Percentiles rank a stretch among this genome's conserved stretches.
phyloP scores from a whole-genome alignment of 345 rosid genomes.

The Citrus medica region DNA sequence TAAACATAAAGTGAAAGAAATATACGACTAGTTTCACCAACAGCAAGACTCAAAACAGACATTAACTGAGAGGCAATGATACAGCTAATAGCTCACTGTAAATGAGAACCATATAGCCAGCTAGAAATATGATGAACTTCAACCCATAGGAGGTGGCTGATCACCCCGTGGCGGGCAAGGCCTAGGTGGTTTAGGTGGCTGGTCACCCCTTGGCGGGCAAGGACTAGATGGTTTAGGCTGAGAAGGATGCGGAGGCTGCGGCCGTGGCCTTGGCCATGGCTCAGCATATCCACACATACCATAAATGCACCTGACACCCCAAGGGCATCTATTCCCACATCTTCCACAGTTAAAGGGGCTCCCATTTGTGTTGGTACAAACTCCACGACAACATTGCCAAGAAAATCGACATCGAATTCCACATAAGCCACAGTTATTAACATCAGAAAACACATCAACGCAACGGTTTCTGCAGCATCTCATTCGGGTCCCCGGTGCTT shows the following conservation, averaged over 20 bases:
- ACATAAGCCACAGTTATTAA: constrained; percentile 46
- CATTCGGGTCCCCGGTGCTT: constrained; percentile 24
- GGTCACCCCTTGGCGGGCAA: neutral
- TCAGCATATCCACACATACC: constrained; percentile 63
- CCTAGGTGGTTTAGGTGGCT: neutral
- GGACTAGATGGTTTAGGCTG: neutral
- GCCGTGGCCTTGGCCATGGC: constrained; percentile 17
- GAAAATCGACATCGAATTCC: constrained; percentile 37
- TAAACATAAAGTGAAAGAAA: neutral
- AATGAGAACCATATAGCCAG: neutral
- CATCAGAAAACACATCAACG: constrained; percentile 40
- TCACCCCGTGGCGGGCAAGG: neutral
- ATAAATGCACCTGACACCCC: constrained; percentile 25
- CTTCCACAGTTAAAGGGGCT: constrained; percentile 39
- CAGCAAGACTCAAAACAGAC: neutral
- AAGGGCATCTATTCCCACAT: constrained; percentile 44
- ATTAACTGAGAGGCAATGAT: neutral
- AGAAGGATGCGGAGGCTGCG: constrained; percentile 9
- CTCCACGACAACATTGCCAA: constrained; percentile 49
- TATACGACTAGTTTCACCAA: no score
- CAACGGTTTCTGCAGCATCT: constrained; percentile 48
- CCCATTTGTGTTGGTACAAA: constrained; percentile 32
- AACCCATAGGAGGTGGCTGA: neutral
- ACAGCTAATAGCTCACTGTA: neutral
- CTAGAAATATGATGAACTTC: neutral